These are phyloP conservation scores for Calonectria pteridis DNA, from an alignment of 2,329 filamentous ascomycete genomes.

Conservation along the genomic window DNA sequence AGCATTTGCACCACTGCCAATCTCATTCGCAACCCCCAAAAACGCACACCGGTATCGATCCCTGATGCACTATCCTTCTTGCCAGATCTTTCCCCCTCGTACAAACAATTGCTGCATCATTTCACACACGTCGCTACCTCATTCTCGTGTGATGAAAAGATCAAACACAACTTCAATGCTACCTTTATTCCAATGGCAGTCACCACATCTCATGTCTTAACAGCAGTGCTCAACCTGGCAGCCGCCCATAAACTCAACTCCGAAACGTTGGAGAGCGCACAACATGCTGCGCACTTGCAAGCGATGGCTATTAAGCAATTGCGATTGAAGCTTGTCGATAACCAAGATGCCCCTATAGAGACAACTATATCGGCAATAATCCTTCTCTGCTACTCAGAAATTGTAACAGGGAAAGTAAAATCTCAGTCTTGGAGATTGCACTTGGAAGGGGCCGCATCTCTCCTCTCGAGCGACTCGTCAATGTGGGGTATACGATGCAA, in stretches of 20 bases:
- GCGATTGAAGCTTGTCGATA: not conserved
- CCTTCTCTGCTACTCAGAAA: not conserved
- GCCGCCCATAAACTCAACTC: not conserved
- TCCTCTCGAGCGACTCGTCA: not conserved
- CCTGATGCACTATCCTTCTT: not conserved
- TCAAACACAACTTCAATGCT: not conserved
- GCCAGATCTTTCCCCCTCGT: not conserved
- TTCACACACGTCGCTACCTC: not conserved
- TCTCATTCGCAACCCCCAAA: not conserved
- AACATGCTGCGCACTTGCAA: not conserved
- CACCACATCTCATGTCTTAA: not conserved
- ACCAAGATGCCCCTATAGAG: not conserved
- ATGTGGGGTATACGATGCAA: not conserved
- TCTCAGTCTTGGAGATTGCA: not conserved
- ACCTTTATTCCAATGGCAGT: not conserved
- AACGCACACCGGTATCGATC: not conserved
- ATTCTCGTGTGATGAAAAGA: not conserved
- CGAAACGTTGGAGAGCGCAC: not conserved
- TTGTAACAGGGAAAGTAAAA: not conserved
- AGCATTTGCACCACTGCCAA: not conserved
- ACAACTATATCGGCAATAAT: not conserved
- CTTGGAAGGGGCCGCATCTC: not conserved
- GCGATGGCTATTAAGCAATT: not conserved
- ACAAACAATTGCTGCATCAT: not conserved
- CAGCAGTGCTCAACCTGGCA: not conserved